Evolutionary conservation across 805 yeast genomes (phyloP).

Genomic region (Starmerella tilneyi): DNA sequence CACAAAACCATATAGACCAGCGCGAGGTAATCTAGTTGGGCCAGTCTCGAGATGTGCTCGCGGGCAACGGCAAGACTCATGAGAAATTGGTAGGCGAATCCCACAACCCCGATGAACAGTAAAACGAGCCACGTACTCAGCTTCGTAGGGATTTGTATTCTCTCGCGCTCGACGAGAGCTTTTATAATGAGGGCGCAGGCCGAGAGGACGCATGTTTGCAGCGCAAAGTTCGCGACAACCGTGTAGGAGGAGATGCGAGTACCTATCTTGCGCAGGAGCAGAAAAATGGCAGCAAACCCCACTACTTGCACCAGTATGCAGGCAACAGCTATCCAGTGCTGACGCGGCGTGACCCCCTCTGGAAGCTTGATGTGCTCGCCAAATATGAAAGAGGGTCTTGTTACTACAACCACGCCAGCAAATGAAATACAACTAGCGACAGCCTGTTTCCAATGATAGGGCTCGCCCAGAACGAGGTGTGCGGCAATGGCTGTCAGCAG

Average conservation of each 20-base stretch:
- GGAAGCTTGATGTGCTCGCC: slow-evolving; percentile 29
- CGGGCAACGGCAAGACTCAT: slow-evolving; percentile 74
- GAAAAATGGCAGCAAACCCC: slow-evolving; percentile 9
- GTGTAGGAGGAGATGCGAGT: slow-evolving; percentile 65
- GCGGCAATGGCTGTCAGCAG: slow-evolving; percentile 67
- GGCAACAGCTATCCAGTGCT: slow-evolving; percentile 51
- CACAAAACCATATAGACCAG: slow-evolving; percentile 66
- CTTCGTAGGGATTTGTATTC: slow-evolving; percentile 2
- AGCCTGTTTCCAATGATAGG: slow-evolving; percentile 55
- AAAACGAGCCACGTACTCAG: slow-evolving; percentile 45
- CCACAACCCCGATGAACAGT: slow-evolving; percentile 54
- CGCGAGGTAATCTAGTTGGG: slow-evolving; percentile 64
- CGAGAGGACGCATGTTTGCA: slow-evolving; percentile 48
- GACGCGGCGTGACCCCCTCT: neutral
- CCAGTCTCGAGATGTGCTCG: slow-evolving; percentile 64
- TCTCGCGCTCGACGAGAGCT: neutral
- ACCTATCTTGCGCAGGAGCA: slow-evolving; percentile 59
- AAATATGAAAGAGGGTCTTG: slow-evolving; percentile 66
- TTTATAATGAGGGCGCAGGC: slow-evolving; percentile 31
- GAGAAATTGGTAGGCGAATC: slow-evolving; percentile 71
- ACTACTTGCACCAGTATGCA: slow-evolving; percentile 31
- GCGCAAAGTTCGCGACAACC: slow-evolving; percentile 66
- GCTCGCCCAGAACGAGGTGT: slow-evolving; percentile 53
- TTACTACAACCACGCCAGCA: slow-evolving; percentile 66
- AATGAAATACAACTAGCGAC: slow-evolving; percentile 58